Conservation (phyloP, 148 eudicot genomes). For the Oxyria digyna region DNA sequence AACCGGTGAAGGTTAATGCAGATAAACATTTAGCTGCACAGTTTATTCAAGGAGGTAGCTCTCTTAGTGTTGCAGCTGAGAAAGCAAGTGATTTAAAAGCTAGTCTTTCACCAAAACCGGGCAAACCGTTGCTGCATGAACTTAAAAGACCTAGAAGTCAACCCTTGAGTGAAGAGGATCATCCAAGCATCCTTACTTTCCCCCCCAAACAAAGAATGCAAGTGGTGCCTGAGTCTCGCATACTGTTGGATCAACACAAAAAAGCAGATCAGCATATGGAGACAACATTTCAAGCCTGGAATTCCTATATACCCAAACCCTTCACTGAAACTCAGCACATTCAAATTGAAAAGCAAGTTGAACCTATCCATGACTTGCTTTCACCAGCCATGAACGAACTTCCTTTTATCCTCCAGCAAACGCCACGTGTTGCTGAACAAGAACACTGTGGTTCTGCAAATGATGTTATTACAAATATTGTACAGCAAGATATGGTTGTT, state of each 20-base stretch:
- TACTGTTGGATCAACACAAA: background rate
- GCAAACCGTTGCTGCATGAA: slow-evolving; percentile 17
- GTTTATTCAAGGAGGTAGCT: slow-evolving; percentile 11
- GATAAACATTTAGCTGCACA: slow-evolving; percentile 15
- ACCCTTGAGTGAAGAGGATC: background rate
- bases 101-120: slow-evolving; percentile 31
- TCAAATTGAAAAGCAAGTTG: slow-evolving; percentile 16
- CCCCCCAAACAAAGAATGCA: background rate
- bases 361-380: slow-evolving; percentile 13
- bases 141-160: slow-evolving; percentile 13
- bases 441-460: slow-evolving; percentile 18
- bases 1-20: slow-evolving; percentile 17
- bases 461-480: slow-evolving; percentile 16
- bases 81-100: slow-evolving; percentile 30
- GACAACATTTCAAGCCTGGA: slow-evolving; percentile 20
- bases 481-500: slow-evolving; percentile 13
- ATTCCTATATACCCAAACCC: slow-evolving; percentile 13
- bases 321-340: slow-evolving; percentile 21
- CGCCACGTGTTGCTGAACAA: slow-evolving; percentile 18
- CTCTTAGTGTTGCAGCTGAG: slow-evolving; percentile 22
- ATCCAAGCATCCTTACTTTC: background rate
- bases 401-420: slow-evolving; percentile 18
- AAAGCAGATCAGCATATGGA: background rate
- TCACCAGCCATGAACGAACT: slow-evolving; percentile 23
- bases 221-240: background rate